Evolutionary conservation across 306 rosid species (phyloP).

Genomic region (Boehmeria nivea): DNA sequence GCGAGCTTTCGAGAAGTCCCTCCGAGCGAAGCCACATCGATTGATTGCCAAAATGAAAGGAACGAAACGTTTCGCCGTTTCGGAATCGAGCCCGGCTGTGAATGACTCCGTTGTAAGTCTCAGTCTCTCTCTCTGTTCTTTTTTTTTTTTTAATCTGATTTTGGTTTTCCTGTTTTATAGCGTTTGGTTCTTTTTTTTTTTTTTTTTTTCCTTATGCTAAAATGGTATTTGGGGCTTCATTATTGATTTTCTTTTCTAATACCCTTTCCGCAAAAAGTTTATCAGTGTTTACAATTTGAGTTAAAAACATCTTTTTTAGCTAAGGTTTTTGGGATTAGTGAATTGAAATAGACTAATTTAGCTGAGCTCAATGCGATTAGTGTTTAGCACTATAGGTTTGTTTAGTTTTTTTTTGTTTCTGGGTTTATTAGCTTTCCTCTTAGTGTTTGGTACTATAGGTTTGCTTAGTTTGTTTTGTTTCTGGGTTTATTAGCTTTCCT

Average conservation of each 20-base stretch:
- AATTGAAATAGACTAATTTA: too few species aligned
- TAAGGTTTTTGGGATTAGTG: too few species aligned
- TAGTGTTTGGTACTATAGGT: not conserved
- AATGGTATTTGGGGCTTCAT: not conserved
- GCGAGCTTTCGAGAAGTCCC: not conserved
- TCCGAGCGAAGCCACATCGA: not conserved
- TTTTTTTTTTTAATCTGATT: not conserved
- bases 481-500: not conserved
- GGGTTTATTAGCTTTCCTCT: not conserved
- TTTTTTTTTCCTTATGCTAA: not conserved
- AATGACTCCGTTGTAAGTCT: slow-evolving; percentile 61
- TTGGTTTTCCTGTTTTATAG: not conserved
- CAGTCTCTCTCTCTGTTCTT: not conserved
- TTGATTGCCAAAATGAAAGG: slow-evolving; percentile 53
- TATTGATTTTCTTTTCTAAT: too few species aligned
- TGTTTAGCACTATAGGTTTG: too few species aligned
- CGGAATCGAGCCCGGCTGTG: slow-evolving; percentile 51
- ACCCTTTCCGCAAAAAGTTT: too few species aligned
- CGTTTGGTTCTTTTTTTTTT: not conserved
- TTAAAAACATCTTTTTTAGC: too few species aligned
- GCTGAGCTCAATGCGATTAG: not conserved
- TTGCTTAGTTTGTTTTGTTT: not conserved
- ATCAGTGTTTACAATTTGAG: too few species aligned
- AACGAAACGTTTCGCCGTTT: slow-evolving; percentile 57
- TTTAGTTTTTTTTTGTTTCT: not conserved